Conservation (phyloP, 768 basidiomycete genomes). For the Lactifluus piperatus region DNA sequence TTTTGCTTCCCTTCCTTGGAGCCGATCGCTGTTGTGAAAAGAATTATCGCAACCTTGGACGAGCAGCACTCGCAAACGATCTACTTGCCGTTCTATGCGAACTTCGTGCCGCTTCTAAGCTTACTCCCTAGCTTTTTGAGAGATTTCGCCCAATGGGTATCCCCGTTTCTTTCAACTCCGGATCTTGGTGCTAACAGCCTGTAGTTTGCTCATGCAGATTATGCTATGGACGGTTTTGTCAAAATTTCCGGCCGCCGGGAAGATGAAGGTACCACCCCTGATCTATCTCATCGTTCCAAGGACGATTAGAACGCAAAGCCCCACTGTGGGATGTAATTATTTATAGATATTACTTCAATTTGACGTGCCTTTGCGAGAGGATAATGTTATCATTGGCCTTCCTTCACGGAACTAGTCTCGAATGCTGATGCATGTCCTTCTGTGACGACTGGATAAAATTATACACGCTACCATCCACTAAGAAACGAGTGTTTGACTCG, state of each 20-base stretch:
- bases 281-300: conserved; percentile 7
- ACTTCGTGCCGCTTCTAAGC: conserved; percentile 47
- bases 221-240: conserved; percentile 57
- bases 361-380: background rate
- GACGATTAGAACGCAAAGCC: conserved; percentile 4
- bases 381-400: background rate
- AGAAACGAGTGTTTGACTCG: background rate
- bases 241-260: conserved; percentile 32
- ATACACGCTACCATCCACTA: background rate
- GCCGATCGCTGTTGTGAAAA: conserved; percentile 70
- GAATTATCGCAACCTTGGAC: conserved; percentile 74
- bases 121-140: conserved; percentile 63
- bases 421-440: background rate
- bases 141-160: conserved; percentile 72
- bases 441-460: background rate
- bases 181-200: background rate
- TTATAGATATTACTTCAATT: background rate
- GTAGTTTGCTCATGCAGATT: conserved; percentile 61
- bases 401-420: background rate
- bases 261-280: conserved; percentile 9
- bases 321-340: background rate
- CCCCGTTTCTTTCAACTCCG: conserved; percentile 3
- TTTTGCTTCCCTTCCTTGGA: conserved; percentile 74
- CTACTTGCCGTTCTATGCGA: conserved; percentile 62
- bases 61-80: conserved; percentile 67